Evolutionary conservation across 192 early-diverging fungal species (phyloP).

Genomic region (Oehlia diaphana): DNA sequence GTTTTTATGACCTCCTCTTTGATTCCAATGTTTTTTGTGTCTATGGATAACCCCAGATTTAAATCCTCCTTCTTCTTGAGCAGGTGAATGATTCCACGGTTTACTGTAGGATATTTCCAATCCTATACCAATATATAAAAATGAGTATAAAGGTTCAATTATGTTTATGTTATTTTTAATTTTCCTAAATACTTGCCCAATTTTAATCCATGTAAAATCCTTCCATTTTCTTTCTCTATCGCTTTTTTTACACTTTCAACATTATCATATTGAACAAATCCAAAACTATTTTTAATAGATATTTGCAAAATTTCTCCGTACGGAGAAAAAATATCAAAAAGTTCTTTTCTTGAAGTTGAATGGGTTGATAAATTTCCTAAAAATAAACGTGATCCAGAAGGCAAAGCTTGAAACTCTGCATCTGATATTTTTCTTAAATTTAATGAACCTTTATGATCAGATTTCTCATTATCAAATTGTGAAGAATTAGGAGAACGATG

Average conservation of each 20-base stretch:
- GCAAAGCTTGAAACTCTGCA: slow-evolving; percentile 33
- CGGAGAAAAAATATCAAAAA: slow-evolving; percentile 31
- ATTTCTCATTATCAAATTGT: slow-evolving; percentile 24
- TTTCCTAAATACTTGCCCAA: slow-evolving; percentile 17
- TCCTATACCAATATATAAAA: slow-evolving; percentile 3
- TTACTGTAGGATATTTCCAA: slow-evolving; percentile 30
- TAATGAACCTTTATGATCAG: slow-evolving; percentile 18
- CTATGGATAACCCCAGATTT: slow-evolving; percentile 2
- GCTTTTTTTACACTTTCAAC: slow-evolving; percentile 25
- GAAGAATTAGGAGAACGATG: slow-evolving; percentile 24
- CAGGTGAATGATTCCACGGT: slow-evolving; percentile 26
- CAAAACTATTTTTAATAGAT: slow-evolving; percentile 34
- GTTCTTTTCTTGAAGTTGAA: slow-evolving; percentile 31
- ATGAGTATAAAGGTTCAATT: neutral
- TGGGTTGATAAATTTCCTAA: slow-evolving; percentile 33
- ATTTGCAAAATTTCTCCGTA: slow-evolving; percentile 32
- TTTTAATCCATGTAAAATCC: slow-evolving; percentile 30
- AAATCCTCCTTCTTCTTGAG: neutral
- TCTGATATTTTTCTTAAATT: slow-evolving; percentile 25
- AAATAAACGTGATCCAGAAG: slow-evolving; percentile 31
- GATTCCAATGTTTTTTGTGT: slow-evolving; percentile 18
- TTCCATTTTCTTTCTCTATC: slow-evolving; percentile 29
- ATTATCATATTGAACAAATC: slow-evolving; percentile 32
- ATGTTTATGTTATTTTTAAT: neutral
- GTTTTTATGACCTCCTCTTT: slow-evolving; percentile 24